phyloP scores from a whole-genome alignment of 352 stramenopile genomes.

The Salisapilia sapeloensis region DNA sequence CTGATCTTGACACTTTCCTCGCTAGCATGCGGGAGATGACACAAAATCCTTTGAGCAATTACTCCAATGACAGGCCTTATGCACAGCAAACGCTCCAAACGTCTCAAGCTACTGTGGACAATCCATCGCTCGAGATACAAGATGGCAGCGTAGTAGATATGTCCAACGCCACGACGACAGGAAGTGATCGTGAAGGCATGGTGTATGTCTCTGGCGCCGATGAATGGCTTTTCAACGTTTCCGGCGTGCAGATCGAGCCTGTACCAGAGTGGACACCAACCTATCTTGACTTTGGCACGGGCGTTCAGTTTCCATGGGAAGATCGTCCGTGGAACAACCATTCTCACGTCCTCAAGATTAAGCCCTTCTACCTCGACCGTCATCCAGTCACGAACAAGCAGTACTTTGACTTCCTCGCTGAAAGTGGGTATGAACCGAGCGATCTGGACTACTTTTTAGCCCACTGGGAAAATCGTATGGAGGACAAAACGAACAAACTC shows the following conservation, averaged over 20 bases:
- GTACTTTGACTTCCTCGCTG: slow-evolving; percentile 32
- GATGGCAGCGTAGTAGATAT: not conserved
- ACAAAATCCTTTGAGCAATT: slow-evolving; percentile 19
- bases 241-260: slow-evolving; percentile 65
- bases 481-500: slow-evolving; percentile 1
- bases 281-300: slow-evolving; percentile 27
- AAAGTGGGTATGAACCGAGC: slow-evolving; percentile 32
- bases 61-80: slow-evolving; percentile 10
- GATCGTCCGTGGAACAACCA: slow-evolving; percentile 64
- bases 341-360: slow-evolving; percentile 30
- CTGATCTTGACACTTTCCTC: slow-evolving; percentile 22
- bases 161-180: not conserved
- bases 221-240: slow-evolving; percentile 71
- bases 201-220: slow-evolving; percentile 17
- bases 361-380: slow-evolving; percentile 55
- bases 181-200: slow-evolving; percentile 15
- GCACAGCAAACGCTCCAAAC: slow-evolving; percentile 10
- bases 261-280: slow-evolving; percentile 50
- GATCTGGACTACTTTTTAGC: slow-evolving; percentile 44
- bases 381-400: slow-evolving; percentile 66
- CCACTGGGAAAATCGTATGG: slow-evolving; percentile 41
- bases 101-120: slow-evolving; percentile 18
- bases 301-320: slow-evolving; percentile 79
- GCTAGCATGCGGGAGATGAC: slow-evolving; percentile 29
- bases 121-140: slow-evolving; percentile 5